These are phyloP conservation scores for Trichoderma oligosporum DNA, from an alignment of 2,329 filamentous ascomycete species.

Conservation along the genomic window DNA sequence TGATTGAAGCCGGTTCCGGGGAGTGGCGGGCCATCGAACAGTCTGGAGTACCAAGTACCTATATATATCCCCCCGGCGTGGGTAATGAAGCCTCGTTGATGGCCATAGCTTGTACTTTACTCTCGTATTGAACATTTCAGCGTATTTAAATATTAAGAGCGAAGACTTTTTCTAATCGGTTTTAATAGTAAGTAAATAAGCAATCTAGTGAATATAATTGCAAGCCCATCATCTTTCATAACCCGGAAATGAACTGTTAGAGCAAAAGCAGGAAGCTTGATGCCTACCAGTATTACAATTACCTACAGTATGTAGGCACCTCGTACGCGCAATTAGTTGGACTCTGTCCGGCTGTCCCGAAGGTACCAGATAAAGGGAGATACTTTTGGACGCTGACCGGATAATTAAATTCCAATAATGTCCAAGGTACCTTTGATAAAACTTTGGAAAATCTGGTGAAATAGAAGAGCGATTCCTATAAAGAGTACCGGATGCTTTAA, in stretches of 20 bases:
- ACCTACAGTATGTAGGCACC: not conserved
- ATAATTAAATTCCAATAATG: no score
- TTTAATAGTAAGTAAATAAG: constrained; percentile 1
- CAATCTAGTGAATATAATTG: not conserved
- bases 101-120: no score
- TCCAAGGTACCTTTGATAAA: no score
- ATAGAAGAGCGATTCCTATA: no score
- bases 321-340: constrained; percentile 11
- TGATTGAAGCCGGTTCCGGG: constrained; percentile 8
- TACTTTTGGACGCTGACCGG: constrained; percentile 12
- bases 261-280: not conserved
- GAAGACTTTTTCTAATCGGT: not conserved
- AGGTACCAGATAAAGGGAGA: not conserved
- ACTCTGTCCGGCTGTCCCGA: constrained; percentile 16
- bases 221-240: constrained; percentile 4
- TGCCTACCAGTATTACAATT: not conserved
- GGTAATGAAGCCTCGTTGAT: no score
- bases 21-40: not conserved
- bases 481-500: no score
- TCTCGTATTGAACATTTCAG: no score
- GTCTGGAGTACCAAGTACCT: no score
- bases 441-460: no score
- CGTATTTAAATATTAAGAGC: no score
- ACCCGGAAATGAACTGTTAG: not conserved
- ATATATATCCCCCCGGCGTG: no score